phyloP scores from a whole-genome alignment of 2,329 filamentous ascomycete species.

The Didymella exigua region DNA sequence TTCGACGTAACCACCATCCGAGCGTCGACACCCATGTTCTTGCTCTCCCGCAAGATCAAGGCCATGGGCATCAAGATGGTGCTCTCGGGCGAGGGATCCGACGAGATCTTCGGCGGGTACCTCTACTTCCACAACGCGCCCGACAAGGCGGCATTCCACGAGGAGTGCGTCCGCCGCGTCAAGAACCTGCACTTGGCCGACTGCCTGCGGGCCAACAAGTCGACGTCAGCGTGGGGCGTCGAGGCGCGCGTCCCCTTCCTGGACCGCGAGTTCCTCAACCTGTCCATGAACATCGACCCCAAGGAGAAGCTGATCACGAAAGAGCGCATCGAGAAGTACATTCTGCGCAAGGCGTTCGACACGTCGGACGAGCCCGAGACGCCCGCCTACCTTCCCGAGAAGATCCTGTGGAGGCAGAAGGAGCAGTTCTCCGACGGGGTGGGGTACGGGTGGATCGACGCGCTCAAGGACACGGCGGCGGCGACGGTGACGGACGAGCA shows the following conservation, averaged over 20 bases:
- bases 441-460: slow-evolving; percentile 98
- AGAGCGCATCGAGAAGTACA: slow-evolving; percentile 94
- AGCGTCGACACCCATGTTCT: slow-evolving; percentile 97
- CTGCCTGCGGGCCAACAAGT: slow-evolving; percentile 98
- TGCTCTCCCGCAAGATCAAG: slow-evolving; percentile 98
- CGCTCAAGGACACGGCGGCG: slow-evolving; percentile 92
- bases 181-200: slow-evolving; percentile 98
- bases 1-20: slow-evolving; percentile 99
- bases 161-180: slow-evolving; percentile 89
- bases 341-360: slow-evolving; percentile 96
- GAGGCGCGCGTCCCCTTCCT: slow-evolving; percentile 98
- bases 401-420: slow-evolving; percentile 98
- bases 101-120: slow-evolving; percentile 98
- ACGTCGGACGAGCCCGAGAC: slow-evolving; percentile 81
- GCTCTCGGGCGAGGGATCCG: slow-evolving; percentile 91
- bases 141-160: slow-evolving; percentile 89
- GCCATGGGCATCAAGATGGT: slow-evolving; percentile 99
- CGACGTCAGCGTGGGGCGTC: slow-evolving; percentile 95
- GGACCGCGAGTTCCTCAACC: slow-evolving; percentile 95
- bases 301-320: slow-evolving; percentile 85
- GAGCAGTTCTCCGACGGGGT: slow-evolving; percentile 99
- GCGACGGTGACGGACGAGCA: slow-evolving; percentile 91
- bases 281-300: slow-evolving; percentile 91
- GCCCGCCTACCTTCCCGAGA: slow-evolving; percentile 88
- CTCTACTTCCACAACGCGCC: slow-evolving; percentile 98